phyloP scores from a whole-genome alignment of 2,329 filamentous ascomycete species.

The Monosporascus sp. region DNA sequence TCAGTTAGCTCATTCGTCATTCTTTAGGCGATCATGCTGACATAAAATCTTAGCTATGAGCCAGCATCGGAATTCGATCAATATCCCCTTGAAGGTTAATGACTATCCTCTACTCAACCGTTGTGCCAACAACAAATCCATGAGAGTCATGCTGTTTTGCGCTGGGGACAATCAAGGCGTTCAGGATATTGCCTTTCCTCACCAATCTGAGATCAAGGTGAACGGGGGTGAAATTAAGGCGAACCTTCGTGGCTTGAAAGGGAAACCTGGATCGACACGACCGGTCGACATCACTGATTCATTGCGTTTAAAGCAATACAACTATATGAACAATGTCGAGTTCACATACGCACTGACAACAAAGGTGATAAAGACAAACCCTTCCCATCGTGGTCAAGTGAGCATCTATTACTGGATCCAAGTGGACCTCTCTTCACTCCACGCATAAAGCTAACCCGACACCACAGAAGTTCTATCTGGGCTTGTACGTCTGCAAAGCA shows the following conservation, averaged over 20 bases:
- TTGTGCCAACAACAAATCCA: conserved; percentile 54
- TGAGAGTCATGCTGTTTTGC: conserved; percentile 80
- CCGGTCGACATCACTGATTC: conserved; percentile 84
- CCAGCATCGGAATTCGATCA: conserved; percentile 46
- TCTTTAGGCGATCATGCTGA: conserved; percentile 1
- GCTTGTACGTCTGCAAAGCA: conserved; percentile 70
- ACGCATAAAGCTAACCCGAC: conserved; percentile 11
- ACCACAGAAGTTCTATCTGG: conserved; percentile 64
- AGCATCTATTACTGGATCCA: conserved; percentile 17
- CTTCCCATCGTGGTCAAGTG: conserved; percentile 18
- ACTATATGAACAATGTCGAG: conserved; percentile 71
- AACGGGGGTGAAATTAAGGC: conserved; percentile 85
- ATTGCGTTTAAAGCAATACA: conserved; percentile 61
- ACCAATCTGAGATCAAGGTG: conserved; percentile 87
- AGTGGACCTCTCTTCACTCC: conserved; percentile 9
- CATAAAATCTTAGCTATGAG: conserved; percentile 45
- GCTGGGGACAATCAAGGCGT: conserved; percentile 57
- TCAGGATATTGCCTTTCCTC: conserved; percentile 83
- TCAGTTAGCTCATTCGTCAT: background rate
- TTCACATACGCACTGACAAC: conserved; percentile 90
- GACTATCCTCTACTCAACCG: conserved; percentile 48
- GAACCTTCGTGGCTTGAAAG: conserved; percentile 93
- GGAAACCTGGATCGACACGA: conserved; percentile 89
- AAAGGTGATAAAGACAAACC: conserved; percentile 57
- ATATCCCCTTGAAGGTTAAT: conserved; percentile 42